A percentile compares a stretch with the other conserved stretches of the same genome.
These are phyloP conservation scores for Hyphodiscus sp. DNA, from an alignment of 2,329 filamentous ascomycete species.

Conservation along the genomic window DNA sequence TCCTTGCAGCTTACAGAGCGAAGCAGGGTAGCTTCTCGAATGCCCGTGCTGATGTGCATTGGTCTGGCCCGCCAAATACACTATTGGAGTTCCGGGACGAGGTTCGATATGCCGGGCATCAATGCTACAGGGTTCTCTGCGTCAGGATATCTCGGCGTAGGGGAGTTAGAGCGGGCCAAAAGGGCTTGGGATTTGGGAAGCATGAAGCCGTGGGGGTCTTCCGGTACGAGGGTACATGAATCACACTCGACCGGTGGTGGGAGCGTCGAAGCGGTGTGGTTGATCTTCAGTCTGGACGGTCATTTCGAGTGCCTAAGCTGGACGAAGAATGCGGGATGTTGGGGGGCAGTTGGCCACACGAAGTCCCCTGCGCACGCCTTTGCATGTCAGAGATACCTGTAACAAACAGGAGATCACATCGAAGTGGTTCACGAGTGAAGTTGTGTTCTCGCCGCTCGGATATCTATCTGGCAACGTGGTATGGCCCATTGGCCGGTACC, in stretches of 20 bases:
- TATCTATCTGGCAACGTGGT: background rate
- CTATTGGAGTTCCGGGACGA: constrained; percentile 20
- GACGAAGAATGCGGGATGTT: background rate
- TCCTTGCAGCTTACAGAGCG: constrained; percentile 4
- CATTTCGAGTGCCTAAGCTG: background rate
- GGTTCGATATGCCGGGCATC: constrained; percentile 11
- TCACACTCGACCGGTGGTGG: background rate
- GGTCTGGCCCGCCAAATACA: constrained; percentile 2
- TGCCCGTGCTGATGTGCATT: constrained; percentile 15
- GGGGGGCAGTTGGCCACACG: background rate
- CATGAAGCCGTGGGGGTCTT: background rate
- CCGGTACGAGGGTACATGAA: background rate
- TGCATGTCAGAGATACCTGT: background rate
- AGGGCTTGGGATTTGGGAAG: no score
- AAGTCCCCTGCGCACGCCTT: background rate
- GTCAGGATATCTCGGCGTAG: background rate
- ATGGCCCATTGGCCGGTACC: background rate
- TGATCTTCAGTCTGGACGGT: background rate
- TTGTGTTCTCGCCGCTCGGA: background rate
- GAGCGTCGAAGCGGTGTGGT: background rate
- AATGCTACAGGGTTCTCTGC: background rate
- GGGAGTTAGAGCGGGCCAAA: background rate
- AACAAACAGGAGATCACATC: background rate
- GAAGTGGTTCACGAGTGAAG: background rate
- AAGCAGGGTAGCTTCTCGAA: constrained; percentile 7